Percentiles rank a stretch among this genome's conserved stretches.
phyloP scores from a whole-genome alignment of 1,284 basidiomycete genomes.

The Bjerkandera adusta region DNA sequence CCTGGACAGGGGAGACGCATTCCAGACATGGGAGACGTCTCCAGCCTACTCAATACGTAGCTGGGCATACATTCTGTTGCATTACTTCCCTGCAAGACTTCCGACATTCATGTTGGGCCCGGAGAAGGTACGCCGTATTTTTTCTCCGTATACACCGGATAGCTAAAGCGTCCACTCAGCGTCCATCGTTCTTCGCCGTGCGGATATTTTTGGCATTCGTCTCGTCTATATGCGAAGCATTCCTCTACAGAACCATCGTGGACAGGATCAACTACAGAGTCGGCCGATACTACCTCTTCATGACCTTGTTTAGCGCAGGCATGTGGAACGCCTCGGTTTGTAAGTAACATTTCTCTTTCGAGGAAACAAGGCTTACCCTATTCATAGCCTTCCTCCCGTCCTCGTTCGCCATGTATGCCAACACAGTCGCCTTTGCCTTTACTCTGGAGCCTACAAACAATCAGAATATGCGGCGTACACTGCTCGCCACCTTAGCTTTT shows the following conservation, averaged over 20 bases:
- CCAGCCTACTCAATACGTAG: conserved; percentile 89
- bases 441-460: conserved; percentile 70
- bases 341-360: conserved; percentile 41
- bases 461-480: conserved; percentile 51
- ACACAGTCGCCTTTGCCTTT: conserved; percentile 79
- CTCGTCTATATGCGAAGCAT: conserved; percentile 80
- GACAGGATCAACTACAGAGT: conserved; percentile 86
- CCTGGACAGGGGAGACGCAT: conserved; percentile 78
- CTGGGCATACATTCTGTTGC: conserved; percentile 89
- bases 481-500: conserved; percentile 68
- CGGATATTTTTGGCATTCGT: conserved; percentile 78
- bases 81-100: conserved; percentile 54
- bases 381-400: conserved; percentile 86
- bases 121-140: conserved; percentile 29
- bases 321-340: conserved; percentile 91
- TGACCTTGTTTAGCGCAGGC: conserved; percentile 83
- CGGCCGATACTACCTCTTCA: conserved; percentile 89
- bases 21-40: conserved; percentile 98
- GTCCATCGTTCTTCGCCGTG: conserved; percentile 86
- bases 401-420: conserved; percentile 92
- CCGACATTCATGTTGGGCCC: conserved; percentile 25
- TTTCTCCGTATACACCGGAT: background rate
- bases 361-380: conserved; percentile 11
- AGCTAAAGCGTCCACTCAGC: conserved; percentile 40
- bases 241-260: conserved; percentile 80